Conservation (phyloP, 345 rosid genomes). For the Melaleuca quinquenervia region DNA sequence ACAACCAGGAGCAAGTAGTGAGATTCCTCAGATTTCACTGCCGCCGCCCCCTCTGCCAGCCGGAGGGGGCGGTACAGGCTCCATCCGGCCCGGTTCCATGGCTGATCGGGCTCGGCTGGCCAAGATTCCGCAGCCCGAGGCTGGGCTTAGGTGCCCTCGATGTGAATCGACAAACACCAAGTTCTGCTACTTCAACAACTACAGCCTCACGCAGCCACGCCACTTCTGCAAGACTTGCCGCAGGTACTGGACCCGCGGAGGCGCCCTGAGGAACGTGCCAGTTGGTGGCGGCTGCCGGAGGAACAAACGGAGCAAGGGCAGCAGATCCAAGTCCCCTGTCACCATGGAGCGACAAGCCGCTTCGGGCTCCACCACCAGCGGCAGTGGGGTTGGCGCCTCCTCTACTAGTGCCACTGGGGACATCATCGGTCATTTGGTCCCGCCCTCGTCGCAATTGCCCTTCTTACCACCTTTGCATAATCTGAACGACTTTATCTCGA, state of each 20-base stretch:
- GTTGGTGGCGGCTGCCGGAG: slow-evolving; percentile 65
- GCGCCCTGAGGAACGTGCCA: slow-evolving; percentile 66
- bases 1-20: slow-evolving; percentile 12
- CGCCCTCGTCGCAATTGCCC: slow-evolving; percentile 16
- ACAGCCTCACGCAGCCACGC: slow-evolving; percentile 70
- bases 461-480: slow-evolving; percentile 31
- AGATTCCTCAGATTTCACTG: slow-evolving; percentile 5
- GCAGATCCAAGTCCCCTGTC: slow-evolving; percentile 40
- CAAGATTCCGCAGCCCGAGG: slow-evolving; percentile 47
- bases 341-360: neutral
- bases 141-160: slow-evolving; percentile 53
- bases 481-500: slow-evolving; percentile 17
- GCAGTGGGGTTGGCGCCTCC: slow-evolving; percentile 18
- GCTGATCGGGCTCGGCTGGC: slow-evolving; percentile 44
- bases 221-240: slow-evolving; percentile 74
- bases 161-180: slow-evolving; percentile 63
- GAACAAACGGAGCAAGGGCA: slow-evolving; percentile 45
- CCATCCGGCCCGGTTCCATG: slow-evolving; percentile 38
- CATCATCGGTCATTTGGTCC: slow-evolving; percentile 5
- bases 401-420: neutral
- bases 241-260: slow-evolving; percentile 74
- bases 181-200: slow-evolving; percentile 72
- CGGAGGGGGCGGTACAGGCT: slow-evolving; percentile 14
- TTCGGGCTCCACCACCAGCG: slow-evolving; percentile 7
- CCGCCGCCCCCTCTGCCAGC: slow-evolving; percentile 17